These are phyloP conservation scores for Begonia loranthoides DNA, from an alignment of 306 rosid species.

Conservation along the genomic window DNA sequence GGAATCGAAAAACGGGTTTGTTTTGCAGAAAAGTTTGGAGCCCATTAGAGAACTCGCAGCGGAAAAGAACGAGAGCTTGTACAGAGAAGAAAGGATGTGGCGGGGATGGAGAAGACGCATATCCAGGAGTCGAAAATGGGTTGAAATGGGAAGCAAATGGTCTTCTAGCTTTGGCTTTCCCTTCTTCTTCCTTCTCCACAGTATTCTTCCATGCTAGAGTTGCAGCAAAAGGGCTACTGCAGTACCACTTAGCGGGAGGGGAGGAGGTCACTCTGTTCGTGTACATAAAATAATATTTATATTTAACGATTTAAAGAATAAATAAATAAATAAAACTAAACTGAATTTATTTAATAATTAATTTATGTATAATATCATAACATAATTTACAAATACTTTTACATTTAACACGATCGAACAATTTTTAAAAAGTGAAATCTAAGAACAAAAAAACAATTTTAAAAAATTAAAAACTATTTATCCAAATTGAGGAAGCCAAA, in stretches of 20 bases:
- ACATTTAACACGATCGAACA: no score
- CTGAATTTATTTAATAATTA: no score
- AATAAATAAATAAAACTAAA: neutral
- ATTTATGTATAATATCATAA: no score
- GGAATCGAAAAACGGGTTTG: slow-evolving; percentile 19
- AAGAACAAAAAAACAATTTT: no score
- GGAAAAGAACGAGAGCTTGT: slow-evolving; percentile 22
- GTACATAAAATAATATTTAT: neutral
- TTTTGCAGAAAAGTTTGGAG: slow-evolving; percentile 23
- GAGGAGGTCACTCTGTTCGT: no score
- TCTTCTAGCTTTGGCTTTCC: slow-evolving; percentile 4
- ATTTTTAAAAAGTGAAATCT: no score
- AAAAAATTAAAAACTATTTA: no score
- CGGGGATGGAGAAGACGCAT: slow-evolving; percentile 40
- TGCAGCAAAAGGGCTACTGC: neutral
- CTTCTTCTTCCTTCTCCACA: neutral
- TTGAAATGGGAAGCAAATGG: neutral
- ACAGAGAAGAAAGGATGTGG: slow-evolving; percentile 6
- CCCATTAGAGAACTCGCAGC: slow-evolving; percentile 26
- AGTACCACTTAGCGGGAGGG: no score
- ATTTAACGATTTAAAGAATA: neutral
- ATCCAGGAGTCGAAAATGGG: slow-evolving; percentile 1
- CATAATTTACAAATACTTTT: no score
- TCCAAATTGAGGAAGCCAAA: no score
- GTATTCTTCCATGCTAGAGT: neutral